A percentile compares a stretch with the other conserved stretches of the same genome.
Conservation (phyloP, 441 rosid genomes). For the Melastoma candidum region DNA sequence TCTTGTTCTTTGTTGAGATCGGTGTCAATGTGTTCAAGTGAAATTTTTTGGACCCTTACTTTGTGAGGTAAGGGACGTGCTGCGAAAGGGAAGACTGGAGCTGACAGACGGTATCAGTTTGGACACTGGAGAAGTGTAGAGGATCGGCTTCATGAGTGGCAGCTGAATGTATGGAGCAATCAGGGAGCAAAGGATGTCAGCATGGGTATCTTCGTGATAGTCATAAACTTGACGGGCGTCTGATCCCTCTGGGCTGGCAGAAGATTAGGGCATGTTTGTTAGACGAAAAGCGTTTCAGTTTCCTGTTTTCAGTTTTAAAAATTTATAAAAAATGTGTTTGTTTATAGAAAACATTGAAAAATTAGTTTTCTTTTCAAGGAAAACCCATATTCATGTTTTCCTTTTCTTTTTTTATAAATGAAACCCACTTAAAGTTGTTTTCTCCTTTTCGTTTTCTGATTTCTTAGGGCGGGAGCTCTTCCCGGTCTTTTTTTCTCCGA, state of each 20-base stretch:
- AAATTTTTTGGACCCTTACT: neutral
- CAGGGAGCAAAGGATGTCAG: neutral
- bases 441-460: too few species aligned
- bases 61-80: constrained; percentile 1
- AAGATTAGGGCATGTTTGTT: too few species aligned
- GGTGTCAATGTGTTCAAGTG: neutral
- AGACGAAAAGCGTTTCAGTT: too few species aligned
- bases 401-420: too few species aligned
- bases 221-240: constrained; percentile 1
- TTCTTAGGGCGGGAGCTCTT: too few species aligned
- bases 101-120: neutral
- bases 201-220: constrained; percentile 2
- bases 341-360: too few species aligned
- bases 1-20: neutral
- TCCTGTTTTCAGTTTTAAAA: too few species aligned
- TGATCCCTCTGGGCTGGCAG: constrained; percentile 7
- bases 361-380: too few species aligned
- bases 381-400: too few species aligned
- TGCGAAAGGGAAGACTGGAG: constrained; percentile 1
- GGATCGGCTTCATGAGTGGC: neutral
- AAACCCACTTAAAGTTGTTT: too few species aligned
- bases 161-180: neutral
- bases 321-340: too few species aligned
- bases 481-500: too few species aligned
- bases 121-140: constrained; percentile 6